Evolutionary conservation across 768 basidiomycete genomes (phyloP), one percentile per base, ranked within the genome.

Genomic region (Phanerochaete carnosa): DNA sequence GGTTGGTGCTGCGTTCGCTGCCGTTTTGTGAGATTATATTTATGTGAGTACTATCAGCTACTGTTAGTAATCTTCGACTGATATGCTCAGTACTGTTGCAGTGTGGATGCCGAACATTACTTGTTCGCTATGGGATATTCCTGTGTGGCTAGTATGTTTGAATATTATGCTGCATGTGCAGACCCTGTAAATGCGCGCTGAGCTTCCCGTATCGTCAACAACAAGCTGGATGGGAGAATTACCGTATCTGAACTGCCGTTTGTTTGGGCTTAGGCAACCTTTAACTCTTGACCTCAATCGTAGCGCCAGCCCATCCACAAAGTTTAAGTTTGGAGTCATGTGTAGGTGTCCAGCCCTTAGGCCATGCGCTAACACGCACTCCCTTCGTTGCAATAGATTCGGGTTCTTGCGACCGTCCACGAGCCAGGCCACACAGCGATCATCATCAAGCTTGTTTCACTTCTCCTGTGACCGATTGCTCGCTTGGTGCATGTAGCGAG

Each of bases 1-100:
- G 25, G 64, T 67, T 12, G 70, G 68, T 33, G 47, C 67, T 37
- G 63, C 68, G 37, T 69, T 68, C 61, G 64, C 62, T 6, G 62
- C 60, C 1, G 65, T 63, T 26, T 62, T 70, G 30, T 70, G 56
- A 66, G 29, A 22, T n/a, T n/a, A n/a, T n/a, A n/a, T 19, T 37
- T 51, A 7, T 59, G 45, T 57, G 32, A 25, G 46, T 57, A 6
- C 4, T 55, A 23, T 16, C 8, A 12, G 33, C 7, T 12, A 4
- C 11, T 43, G 8, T 8, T 43, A 4, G 16, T 43, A 19, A 9
- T 43, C 19, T 8, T 35, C 13, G 47, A 11, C 47, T 49, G 23
- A 26, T 25, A 6, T 43, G 8, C 19, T 7, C 3, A 1, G 30
- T 19, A 23, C 11, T 3, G 30, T 33, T 32, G 30, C 23, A 33